Evolutionary conservation across 768 basidiomycete genomes (phyloP).

Genomic region (Agrocybe praecox): DNA sequence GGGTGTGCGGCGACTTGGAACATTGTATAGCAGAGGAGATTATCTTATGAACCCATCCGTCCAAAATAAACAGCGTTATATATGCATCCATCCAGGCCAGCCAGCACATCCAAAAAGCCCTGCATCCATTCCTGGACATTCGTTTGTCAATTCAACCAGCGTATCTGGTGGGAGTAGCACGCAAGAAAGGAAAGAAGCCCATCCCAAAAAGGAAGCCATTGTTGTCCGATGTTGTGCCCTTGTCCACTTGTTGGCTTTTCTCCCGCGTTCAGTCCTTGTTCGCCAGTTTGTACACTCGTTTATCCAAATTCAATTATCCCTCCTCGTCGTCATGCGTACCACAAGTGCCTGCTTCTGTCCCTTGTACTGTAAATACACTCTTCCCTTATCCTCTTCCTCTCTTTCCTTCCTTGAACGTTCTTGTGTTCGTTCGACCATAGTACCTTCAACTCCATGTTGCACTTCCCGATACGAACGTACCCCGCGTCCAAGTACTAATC

Average conservation of each 20-base stretch:
- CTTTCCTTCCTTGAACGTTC: too few species aligned
- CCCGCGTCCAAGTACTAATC: too few species aligned
- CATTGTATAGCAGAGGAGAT: slow-evolving; percentile 25
- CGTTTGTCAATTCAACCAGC: too few species aligned
- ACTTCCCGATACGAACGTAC: too few species aligned
- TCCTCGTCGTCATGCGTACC: too few species aligned
- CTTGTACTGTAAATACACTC: too few species aligned
- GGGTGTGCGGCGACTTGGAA: slow-evolving; percentile 52
- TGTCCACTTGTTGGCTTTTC: background rate
- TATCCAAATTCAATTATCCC: background rate
- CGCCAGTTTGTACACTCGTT: background rate
- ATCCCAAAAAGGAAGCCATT: background rate
- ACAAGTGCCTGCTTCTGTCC: too few species aligned
- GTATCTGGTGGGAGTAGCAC: background rate
- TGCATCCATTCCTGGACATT: slow-evolving; percentile 35
- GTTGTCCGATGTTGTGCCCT: background rate
- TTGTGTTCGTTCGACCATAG: too few species aligned
- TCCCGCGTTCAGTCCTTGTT: background rate
- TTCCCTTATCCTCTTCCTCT: too few species aligned
- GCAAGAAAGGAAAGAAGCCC: background rate
- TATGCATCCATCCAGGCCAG: slow-evolving; percentile 8
- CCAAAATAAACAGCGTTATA: slow-evolving; percentile 25
- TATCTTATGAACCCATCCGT: too few species aligned
- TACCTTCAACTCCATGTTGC: too few species aligned
- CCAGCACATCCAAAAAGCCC: background rate